Percentiles rank a stretch among this genome's conserved stretches.
These are phyloP conservation scores for Brettanomyces nanus DNA, from an alignment of 805 yeast genomes.

Conservation along the genomic window DNA sequence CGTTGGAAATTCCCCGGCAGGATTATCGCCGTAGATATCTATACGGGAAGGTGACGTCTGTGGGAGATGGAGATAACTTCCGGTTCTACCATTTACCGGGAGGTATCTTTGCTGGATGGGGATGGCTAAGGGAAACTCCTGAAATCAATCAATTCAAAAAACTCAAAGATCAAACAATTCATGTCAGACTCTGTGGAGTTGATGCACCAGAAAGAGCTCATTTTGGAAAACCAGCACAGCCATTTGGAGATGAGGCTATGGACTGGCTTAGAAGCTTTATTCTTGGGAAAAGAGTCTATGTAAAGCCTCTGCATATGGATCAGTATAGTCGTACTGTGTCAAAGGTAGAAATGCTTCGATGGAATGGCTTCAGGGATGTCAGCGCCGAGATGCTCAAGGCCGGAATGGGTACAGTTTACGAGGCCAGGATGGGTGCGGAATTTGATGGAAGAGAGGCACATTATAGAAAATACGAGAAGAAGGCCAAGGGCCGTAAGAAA, in stretches of 20 bases:
- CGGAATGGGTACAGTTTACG: conserved; percentile 87
- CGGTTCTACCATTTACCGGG: conserved; percentile 93
- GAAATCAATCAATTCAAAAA: conserved; percentile 33
- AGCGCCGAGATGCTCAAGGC: conserved; percentile 78
- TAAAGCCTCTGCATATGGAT: conserved; percentile 75
- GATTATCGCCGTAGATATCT: conserved; percentile 38
- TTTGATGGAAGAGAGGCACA: conserved; percentile 67
- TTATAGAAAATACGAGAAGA: conserved; percentile 51
- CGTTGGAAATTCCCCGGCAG: conserved; percentile 40
- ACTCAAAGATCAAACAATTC: conserved; percentile 61
- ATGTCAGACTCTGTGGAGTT: conserved; percentile 80
- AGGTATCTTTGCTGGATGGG: conserved; percentile 85
- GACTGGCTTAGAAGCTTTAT: conserved; percentile 63
- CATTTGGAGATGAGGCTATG: conserved; percentile 76
- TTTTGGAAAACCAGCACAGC: conserved; percentile 91
- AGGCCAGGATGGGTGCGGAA: conserved; percentile 72
- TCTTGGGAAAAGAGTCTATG: conserved; percentile 57
- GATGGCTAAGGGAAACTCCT: conserved; percentile 74
- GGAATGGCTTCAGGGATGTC: conserved; percentile 69
- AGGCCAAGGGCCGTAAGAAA: conserved; percentile 44
- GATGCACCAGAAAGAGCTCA: conserved; percentile 97
- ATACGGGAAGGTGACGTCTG: conserved; percentile 75
- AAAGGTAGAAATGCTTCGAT: conserved; percentile 51
- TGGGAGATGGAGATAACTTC: conserved; percentile 95
- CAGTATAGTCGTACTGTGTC: conserved; percentile 89